Evolutionary conservation across 2,329 filamentous ascomycete genomes (phyloP).

Genomic region (Neonectria hederae): DNA sequence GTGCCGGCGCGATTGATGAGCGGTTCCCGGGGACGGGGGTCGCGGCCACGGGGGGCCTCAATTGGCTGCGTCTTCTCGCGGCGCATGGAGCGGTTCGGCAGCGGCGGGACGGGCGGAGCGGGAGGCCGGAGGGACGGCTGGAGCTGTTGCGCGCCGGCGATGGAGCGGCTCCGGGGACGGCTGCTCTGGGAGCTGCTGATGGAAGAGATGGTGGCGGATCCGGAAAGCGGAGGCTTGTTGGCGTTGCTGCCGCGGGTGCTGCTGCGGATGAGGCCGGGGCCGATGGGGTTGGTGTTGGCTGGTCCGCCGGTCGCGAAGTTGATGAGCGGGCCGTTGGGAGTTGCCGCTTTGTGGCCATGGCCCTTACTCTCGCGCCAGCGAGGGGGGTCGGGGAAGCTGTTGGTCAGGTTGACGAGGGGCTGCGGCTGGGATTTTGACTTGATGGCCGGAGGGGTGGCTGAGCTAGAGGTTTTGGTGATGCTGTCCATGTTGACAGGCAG

Average conservation of each 20-base stretch:
- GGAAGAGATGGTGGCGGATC: conserved; percentile 20
- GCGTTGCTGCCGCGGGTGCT: conserved; percentile 21
- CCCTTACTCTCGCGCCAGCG: conserved; percentile 64
- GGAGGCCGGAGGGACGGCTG: conserved; percentile 22
- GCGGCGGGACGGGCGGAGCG: conserved; percentile 39
- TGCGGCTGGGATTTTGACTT: conserved; percentile 64
- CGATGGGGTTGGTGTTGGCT: conserved; percentile 21
- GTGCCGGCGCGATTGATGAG: conserved; percentile 46
- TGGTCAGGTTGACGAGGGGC: conserved; percentile 72
- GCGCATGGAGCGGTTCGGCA: conserved; percentile 42
- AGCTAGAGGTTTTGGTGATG: background rate
- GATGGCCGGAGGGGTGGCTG: background rate
- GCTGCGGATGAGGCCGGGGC: conserved; percentile 33
- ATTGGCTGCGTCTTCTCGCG: conserved; percentile 38
- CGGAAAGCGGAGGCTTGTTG: conserved; percentile 23
- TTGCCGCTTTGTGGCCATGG: conserved; percentile 53
- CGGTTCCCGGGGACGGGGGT: conserved; percentile 42
- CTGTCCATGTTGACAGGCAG: conserved; percentile 35
- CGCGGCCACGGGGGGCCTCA: conserved; percentile 37
- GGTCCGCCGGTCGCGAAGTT: conserved; percentile 53
- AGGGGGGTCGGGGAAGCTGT: conserved; percentile 71
- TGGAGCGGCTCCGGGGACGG: conserved; percentile 42
- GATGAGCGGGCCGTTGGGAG: conserved; percentile 54
- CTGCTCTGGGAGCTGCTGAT: conserved; percentile 3
- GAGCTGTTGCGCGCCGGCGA: conserved; percentile 30